Percentiles rank a stretch among this genome's conserved stretches.
Evolutionary conservation across 257 asterid genomes (phyloP).

Genomic region (Lycium ferocissimum): DNA sequence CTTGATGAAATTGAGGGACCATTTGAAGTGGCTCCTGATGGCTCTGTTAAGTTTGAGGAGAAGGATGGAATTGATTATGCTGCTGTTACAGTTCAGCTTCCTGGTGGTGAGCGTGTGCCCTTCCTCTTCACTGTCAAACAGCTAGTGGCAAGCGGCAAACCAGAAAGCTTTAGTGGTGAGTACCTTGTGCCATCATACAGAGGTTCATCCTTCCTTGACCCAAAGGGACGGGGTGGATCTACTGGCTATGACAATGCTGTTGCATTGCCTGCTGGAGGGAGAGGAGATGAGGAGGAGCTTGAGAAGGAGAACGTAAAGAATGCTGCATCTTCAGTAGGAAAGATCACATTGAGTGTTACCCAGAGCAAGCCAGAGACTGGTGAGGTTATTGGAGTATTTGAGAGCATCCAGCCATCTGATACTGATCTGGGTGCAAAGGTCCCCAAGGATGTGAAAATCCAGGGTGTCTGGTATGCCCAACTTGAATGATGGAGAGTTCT

Average conservation of each 20-base stretch:
- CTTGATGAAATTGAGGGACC: constrained; percentile 99
- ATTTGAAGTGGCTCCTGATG: constrained; percentile 80
- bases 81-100: constrained; percentile 97
- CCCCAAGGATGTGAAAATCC: constrained; percentile 94
- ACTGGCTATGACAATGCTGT: constrained; percentile 98
- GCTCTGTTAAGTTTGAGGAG: constrained; percentile 84
- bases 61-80: constrained; percentile 98
- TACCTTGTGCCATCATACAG: constrained; percentile 96
- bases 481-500: constrained; percentile 62
- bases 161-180: constrained; percentile 70
- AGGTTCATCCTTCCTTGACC: constrained; percentile 99
- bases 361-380: constrained; percentile 91
- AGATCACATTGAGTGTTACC: constrained; percentile 85
- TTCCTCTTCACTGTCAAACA: constrained; percentile 92
- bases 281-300: constrained; percentile 98
- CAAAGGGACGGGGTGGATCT: constrained; percentile 98
- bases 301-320: constrained; percentile 90
- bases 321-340: constrained; percentile 70
- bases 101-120: constrained; percentile 98
- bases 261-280: constrained; percentile 98
- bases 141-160: constrained; percentile 89
- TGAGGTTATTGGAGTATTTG: constrained; percentile 93
- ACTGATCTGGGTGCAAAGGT: constrained; percentile 96
- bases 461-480: constrained; percentile 96
- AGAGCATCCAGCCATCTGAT: constrained; percentile 96